Base-by-base conservation (phyloP, 352 stramenopile genomes). In the Pythium folliculosum region DNA sequence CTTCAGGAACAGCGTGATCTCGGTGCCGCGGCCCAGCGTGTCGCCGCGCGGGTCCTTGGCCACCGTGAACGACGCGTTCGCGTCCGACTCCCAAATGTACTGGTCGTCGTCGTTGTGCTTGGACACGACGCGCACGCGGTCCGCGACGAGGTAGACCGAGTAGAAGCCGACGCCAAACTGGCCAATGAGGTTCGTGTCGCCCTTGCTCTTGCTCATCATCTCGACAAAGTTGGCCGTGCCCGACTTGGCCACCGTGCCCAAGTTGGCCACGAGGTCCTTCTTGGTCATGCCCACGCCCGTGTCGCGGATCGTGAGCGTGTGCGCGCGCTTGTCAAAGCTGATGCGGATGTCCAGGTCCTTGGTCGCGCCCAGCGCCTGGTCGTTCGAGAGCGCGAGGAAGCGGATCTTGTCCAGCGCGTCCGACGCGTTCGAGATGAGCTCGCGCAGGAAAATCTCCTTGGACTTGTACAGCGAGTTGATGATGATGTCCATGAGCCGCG, bases 151-250 rank as follows among this genome's bases (percentile, higher is more conserved):
- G 81, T 99, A 99, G 27, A 99, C 91, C 13, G 97, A 99, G 83
- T 99, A 99, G 79, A 99, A 99, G 37, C 98, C 98, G 30, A 99
- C 98, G 60, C 98, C 98, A 74, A 99, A 99, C 86, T 99, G 97
- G 54, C 98, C 98, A 73, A 99, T 99, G 69, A 99, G 89, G 58
- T 68, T 94, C 61, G 98, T 86, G 69, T 99, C 92, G 12, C 82
- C 85, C 19, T 57, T 47, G 23, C 85, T 86, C 47, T 91, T 89
- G 56, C 96, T 88, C 72, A 99, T 88, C 27, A 91, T 87, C 73
- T 99, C 97, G 25, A 99, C 88, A 71, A 99, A 99, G 75, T 99
- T 99, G 43, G 96, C 98, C 5, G 98, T 99, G 63, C 98, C 98
- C 27, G 94, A 99, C 72, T 99, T 98, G 63, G 98, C 98, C 10